phyloP scores from a whole-genome alignment of 257 asterid species.

The Paraleonurus japonicus region DNA sequence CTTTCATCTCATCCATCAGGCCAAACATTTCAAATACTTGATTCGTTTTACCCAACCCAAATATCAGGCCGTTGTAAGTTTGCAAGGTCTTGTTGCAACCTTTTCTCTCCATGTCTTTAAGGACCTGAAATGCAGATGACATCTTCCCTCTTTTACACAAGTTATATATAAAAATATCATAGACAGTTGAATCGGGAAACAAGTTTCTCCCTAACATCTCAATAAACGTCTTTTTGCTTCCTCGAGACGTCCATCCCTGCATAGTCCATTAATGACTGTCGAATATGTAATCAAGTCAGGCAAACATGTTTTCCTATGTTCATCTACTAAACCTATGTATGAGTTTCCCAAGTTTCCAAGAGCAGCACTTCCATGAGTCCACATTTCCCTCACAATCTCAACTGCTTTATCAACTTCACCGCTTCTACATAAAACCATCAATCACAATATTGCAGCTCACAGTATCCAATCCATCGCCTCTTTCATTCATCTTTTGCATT shows the following conservation, averaged over 20 bases:
- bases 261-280: slow-evolving; percentile 67
- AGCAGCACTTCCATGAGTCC: slow-evolving; percentile 94
- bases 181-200: slow-evolving; percentile 71
- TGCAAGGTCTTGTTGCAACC: slow-evolving; percentile 76
- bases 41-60: slow-evolving; percentile 61
- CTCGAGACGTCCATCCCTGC: slow-evolving; percentile 71
- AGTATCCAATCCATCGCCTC: slow-evolving; percentile 63
- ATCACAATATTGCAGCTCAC: slow-evolving; percentile 92
- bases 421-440: slow-evolving; percentile 73
- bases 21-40: slow-evolving; percentile 90
- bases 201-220: slow-evolving; percentile 80
- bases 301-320: slow-evolving; percentile 54
- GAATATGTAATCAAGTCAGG: slow-evolving; percentile 92
- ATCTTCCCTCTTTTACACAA: slow-evolving; percentile 78
- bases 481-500: slow-evolving; percentile 82
- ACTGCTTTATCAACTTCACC: slow-evolving; percentile 86
- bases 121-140: slow-evolving; percentile 93
- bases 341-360: slow-evolving; percentile 84
- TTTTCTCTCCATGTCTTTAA: slow-evolving; percentile 88
- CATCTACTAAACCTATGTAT: slow-evolving; percentile 74
- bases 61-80: slow-evolving; percentile 75
- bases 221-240: slow-evolving; percentile 79
- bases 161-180: slow-evolving; percentile 59
- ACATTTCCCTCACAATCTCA: slow-evolving; percentile 81
- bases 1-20: slow-evolving; percentile 86